Conservation (phyloP, 768 basidiomycete species). For the Mycena albidolilacea region DNA sequence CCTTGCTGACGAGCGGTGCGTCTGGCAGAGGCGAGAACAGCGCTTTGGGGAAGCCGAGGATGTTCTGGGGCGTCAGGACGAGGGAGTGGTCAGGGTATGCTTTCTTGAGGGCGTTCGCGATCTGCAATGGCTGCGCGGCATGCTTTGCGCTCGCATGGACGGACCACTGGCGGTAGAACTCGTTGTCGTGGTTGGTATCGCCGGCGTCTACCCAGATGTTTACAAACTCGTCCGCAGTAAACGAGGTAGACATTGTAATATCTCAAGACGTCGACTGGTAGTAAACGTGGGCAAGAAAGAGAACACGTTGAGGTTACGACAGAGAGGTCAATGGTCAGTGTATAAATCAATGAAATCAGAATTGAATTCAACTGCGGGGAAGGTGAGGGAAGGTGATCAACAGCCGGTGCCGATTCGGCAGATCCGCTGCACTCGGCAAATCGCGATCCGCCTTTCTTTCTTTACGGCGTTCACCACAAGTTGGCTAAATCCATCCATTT, state of each 20-base stretch:
- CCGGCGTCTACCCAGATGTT: constrained; percentile 57
- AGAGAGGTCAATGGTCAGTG: background rate
- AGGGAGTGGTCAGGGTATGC: constrained; percentile 76
- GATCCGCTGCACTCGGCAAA: background rate
- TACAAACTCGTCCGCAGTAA: constrained; percentile 57
- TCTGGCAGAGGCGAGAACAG: constrained; percentile 60
- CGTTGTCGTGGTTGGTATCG: constrained; percentile 48
- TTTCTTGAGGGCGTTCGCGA: constrained; percentile 65
- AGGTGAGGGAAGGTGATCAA: background rate
- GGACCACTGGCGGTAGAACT: constrained; percentile 66
- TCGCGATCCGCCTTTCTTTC: background rate
- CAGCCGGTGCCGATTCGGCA: background rate
- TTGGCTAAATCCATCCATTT: too few species aligned
- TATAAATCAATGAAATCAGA: background rate
- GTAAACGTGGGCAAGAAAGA: too few species aligned
- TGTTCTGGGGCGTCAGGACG: constrained; percentile 65
- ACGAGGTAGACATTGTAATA: background rate
- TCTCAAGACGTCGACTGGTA: background rate
- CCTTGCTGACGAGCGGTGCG: constrained; percentile 64
- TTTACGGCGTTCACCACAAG: too few species aligned
- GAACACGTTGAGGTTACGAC: background rate
- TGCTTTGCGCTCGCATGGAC: constrained; percentile 66
- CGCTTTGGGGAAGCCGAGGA: constrained; percentile 68
- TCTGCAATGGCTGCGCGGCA: constrained; percentile 57
- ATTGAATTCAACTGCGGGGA: constrained; percentile 4